A percentile compares a stretch with the other conserved stretches of the same genome.
Evolutionary conservation across 2,329 filamentous ascomycete species (phyloP).

Genomic region (Talaromyces verruculosus): DNA sequence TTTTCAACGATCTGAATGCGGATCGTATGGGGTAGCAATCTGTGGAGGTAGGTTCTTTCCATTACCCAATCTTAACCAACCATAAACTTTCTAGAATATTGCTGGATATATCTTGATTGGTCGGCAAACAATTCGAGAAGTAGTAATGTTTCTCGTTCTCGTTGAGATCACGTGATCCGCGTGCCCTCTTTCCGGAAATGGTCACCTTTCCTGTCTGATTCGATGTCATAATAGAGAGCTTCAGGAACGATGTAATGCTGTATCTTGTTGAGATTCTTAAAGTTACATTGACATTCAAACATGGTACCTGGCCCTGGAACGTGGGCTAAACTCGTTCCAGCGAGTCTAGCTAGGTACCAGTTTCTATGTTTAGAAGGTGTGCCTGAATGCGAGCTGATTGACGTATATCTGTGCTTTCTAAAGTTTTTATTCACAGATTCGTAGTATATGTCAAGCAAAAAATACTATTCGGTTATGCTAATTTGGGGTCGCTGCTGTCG

Average conservation of each 20-base stretch:
- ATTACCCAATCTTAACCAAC: background rate
- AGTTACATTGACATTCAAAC: background rate
- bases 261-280: background rate
- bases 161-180: background rate
- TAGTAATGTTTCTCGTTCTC: background rate
- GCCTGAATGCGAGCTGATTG: background rate
- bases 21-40: background rate
- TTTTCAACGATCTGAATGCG: background rate
- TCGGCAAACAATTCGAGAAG: background rate
- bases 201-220: background rate
- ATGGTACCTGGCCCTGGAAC: background rate
- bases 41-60: background rate
- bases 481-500: background rate
- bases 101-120: background rate
- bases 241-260: background rate
- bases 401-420: background rate
- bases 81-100: background rate
- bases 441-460: background rate
- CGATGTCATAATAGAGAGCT: background rate
- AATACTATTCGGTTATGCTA: background rate
- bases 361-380: slow-evolving; percentile 12
- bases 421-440: background rate
- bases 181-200: slow-evolving; percentile 11
- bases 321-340: background rate
- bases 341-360: background rate